Evolutionary conservation across 495 filamentous ascomycete species (phyloP).

Genomic region (Lindgomyces ingoldianus): DNA sequence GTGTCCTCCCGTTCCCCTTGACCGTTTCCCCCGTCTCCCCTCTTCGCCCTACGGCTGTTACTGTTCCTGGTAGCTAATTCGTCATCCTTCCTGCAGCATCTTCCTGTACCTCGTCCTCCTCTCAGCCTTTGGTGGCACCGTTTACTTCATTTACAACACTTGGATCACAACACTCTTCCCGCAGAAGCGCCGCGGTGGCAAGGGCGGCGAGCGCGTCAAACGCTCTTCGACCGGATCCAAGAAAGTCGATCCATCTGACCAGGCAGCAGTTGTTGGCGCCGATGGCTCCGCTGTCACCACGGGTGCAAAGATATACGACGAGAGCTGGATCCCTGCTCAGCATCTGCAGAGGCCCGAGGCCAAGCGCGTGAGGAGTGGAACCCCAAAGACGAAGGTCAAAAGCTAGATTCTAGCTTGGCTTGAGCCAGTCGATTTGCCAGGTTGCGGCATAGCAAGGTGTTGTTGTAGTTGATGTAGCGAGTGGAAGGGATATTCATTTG

Average conservation of each 20-base stretch:
- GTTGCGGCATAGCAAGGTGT: too few species aligned
- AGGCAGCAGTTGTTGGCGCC: constrained; percentile 64
- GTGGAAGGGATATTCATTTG: too few species aligned
- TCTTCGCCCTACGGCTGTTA: constrained; percentile 21
- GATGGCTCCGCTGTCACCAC: constrained; percentile 71
- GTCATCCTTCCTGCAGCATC: constrained; percentile 58
- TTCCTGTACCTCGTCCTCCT: constrained; percentile 96
- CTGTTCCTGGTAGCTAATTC: background rate
- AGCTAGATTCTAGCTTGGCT: too few species aligned
- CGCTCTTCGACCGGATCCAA: constrained; percentile 59
- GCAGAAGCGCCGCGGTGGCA: constrained; percentile 72
- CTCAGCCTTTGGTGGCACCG: constrained; percentile 70
- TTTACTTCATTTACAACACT: constrained; percentile 97
- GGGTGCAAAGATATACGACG: constrained; percentile 76
- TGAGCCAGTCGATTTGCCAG: too few species aligned
- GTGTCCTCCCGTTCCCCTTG: constrained; percentile 35
- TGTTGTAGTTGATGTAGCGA: too few species aligned
- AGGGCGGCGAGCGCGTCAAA: constrained; percentile 61
- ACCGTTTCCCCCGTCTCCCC: background rate
- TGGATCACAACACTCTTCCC: constrained; percentile 97
- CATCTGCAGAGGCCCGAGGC: constrained; percentile 87
- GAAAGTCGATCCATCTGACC: constrained; percentile 62
- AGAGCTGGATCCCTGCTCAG: constrained; percentile 91
- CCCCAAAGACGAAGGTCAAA: constrained; percentile 56
- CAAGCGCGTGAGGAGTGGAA: constrained; percentile 64